Conservation (phyloP, 805 yeast species). For the Spencermartinsiella europaea region DNA sequence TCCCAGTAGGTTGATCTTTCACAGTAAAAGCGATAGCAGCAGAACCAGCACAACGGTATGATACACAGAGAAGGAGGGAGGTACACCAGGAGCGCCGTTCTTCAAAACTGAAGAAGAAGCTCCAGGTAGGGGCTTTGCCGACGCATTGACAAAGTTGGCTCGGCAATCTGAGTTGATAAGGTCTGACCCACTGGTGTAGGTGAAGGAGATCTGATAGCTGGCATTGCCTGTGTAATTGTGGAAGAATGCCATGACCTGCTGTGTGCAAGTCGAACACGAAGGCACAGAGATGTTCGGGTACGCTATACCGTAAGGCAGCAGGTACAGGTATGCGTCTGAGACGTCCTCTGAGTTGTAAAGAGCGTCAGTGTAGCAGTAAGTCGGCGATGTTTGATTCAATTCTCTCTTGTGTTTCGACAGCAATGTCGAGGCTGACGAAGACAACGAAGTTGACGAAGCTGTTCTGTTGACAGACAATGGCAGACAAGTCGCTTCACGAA, state of each 20-base stretch:
- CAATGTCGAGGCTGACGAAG: background rate
- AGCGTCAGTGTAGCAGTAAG: conserved; percentile 29
- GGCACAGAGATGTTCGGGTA: conserved; percentile 22
- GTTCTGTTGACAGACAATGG: conserved; percentile 2
- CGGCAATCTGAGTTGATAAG: conserved; percentile 21
- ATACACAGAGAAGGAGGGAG: background rate
- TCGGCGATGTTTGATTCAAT: conserved; percentile 2
- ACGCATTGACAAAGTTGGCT: conserved; percentile 9
- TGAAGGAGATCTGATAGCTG: conserved; percentile 22
- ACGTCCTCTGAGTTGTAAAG: conserved; percentile 18
- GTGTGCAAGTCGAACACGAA: conserved; percentile 25
- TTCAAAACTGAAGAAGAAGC: background rate
- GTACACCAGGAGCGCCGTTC: background rate
- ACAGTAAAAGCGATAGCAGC: background rate
- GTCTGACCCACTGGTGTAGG: conserved; percentile 27
- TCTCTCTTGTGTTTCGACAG: background rate
- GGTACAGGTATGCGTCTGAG: conserved; percentile 28
- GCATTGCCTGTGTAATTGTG: conserved; percentile 21
- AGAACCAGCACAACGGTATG: background rate
- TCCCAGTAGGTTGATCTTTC: background rate
- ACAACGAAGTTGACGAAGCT: background rate
- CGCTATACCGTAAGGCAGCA: conserved; percentile 27
- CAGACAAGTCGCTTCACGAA: conserved; percentile 28
- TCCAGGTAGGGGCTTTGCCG: conserved; percentile 8
- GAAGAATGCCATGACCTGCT: conserved; percentile 24